Conservation (phyloP, 1,139 yeast species). For the Scheffersomyces illinoinensis region DNA sequence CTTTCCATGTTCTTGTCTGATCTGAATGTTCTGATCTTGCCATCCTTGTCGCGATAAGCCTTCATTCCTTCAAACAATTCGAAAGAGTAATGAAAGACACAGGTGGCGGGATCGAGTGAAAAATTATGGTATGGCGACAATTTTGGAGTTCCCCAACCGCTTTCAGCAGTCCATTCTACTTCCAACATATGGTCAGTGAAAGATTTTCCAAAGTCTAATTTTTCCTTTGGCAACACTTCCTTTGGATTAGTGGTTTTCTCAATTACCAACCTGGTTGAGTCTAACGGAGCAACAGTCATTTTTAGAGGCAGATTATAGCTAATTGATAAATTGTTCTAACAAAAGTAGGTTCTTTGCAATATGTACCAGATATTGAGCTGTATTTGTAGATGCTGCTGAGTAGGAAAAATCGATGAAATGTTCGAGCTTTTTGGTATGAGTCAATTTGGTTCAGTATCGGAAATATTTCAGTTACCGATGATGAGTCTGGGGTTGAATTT, state of each 20-base stretch:
- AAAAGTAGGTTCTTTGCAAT: background rate
- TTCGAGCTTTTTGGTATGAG: background rate
- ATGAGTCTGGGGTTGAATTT: background rate
- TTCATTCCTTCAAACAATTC: conserved; percentile 32
- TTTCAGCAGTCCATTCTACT: conserved; percentile 33
- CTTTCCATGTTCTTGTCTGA: conserved; percentile 42
- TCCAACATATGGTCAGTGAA: conserved; percentile 63
- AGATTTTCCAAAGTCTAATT: conserved; percentile 81
- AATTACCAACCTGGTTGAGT: conserved; percentile 67
- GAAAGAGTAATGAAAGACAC: conserved; percentile 30
- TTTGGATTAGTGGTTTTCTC: conserved; percentile 63
- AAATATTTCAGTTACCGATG: background rate
- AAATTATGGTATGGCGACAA: conserved; percentile 40
- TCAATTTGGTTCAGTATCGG: background rate
- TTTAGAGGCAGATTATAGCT: background rate
- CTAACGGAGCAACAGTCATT: conserved; percentile 46
- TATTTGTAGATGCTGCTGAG: background rate
- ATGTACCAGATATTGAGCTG: background rate
- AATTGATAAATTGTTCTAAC: no score
- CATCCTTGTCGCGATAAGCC: conserved; percentile 31
- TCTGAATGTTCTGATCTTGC: conserved; percentile 37
- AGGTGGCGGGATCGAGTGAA: conserved; percentile 25
- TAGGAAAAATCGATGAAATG: background rate
- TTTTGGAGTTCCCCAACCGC: conserved; percentile 41
- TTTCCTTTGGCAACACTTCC: conserved; percentile 65